Evolutionary conservation across 2,329 filamentous ascomycete species (phyloP).

Genomic region (Ceratocystis harringtonii): DNA sequence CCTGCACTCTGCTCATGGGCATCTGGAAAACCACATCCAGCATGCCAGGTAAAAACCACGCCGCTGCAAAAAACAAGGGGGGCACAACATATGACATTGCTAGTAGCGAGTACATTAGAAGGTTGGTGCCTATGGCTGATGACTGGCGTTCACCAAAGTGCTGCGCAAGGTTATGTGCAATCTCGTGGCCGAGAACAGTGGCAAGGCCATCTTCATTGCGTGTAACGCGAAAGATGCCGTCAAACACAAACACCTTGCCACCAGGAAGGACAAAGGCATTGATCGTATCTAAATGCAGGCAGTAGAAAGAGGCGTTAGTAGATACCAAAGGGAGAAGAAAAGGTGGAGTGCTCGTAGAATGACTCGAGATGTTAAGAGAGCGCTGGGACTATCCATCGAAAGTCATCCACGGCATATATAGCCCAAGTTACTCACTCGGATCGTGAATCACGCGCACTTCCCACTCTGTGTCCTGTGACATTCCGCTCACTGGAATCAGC

Average conservation of each 20-base stretch:
- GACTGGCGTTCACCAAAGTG: constrained; percentile 52
- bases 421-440: constrained; percentile 26
- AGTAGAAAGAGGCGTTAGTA: neutral
- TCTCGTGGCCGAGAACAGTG: constrained; percentile 64
- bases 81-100: constrained; percentile 33
- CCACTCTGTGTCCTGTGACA: constrained; percentile 43
- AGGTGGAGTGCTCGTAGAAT: too few relatives aligned
- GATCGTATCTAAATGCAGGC: constrained; percentile 29
- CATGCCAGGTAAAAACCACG: constrained; percentile 33
- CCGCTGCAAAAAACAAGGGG: constrained; percentile 28
- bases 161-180: constrained; percentile 58
- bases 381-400: too few relatives aligned
- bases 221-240: constrained; percentile 55
- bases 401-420: neutral
- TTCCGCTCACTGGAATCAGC: constrained; percentile 51
- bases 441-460: constrained; percentile 63
- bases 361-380: too few relatives aligned
- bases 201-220: constrained; percentile 54
- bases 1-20: constrained; percentile 57
- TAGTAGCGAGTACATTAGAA: constrained; percentile 36
- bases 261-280: constrained; percentile 70
- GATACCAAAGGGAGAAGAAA: constrained; percentile 1
- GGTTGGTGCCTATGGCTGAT: constrained; percentile 35
- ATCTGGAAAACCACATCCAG: constrained; percentile 49
- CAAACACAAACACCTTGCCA: constrained; percentile 67